These are phyloP conservation scores for Colletotrichum sp. DNA, from an alignment of 2,329 filamentous ascomycete genomes.

Conservation along the genomic window DNA sequence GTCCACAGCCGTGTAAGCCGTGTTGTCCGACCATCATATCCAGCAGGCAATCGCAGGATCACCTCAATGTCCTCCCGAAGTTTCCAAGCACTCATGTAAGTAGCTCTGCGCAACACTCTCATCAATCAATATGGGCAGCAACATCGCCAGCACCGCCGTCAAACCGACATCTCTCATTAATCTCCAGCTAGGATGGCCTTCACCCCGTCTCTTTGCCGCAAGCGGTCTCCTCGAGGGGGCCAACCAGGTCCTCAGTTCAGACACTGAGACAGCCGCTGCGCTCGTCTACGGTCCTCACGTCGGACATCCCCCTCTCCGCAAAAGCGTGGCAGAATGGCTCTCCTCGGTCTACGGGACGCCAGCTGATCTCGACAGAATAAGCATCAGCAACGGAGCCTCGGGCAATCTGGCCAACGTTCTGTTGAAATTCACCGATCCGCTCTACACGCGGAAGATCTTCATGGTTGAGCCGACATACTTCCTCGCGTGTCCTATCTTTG, in stretches of 20 bases:
- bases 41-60: neutral
- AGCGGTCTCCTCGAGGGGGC: constrained; percentile 66
- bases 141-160: neutral
- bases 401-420: constrained; percentile 81
- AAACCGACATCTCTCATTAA: constrained; percentile 53
- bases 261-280: constrained; percentile 61
- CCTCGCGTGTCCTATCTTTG: constrained; percentile 79
- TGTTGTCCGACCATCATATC: neutral
- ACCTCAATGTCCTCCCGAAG: accelerated
- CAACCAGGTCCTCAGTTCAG: constrained; percentile 63
- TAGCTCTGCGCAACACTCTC: accelerated
- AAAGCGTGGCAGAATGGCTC: constrained; percentile 74
- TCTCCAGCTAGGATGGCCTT: constrained; percentile 72
- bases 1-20: neutral
- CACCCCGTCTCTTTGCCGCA: constrained; percentile 67
- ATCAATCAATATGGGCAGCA: neutral
- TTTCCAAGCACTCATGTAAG: neutral
- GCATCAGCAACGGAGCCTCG: constrained; percentile 83
- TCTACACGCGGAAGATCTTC: constrained; percentile 78
- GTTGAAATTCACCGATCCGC: constrained; percentile 80
- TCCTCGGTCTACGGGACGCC: constrained; percentile 57
- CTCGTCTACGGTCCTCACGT: constrained; percentile 81
- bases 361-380: constrained; percentile 64
- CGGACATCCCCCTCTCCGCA: constrained; percentile 72
- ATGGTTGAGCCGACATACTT: constrained; percentile 84